Percentiles rank a stretch among this genome's conserved stretches.
Conservation (phyloP, 768 basidiomycete genomes). For the Suillus variegatus region DNA sequence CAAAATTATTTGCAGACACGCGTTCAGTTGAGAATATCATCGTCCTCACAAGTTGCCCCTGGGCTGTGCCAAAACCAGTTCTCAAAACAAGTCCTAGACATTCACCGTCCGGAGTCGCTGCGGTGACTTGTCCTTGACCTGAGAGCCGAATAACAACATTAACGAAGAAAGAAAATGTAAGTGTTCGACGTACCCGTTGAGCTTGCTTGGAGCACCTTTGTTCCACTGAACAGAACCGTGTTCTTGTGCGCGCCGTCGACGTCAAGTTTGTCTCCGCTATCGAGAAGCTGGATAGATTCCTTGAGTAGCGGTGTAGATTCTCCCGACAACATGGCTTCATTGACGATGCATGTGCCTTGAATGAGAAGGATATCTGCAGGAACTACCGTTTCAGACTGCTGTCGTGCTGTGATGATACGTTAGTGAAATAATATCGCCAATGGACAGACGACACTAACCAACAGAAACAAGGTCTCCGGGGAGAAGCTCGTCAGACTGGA, state of each 20-base stretch:
- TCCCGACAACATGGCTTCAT: constrained; percentile 98
- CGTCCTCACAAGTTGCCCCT: constrained; percentile 95
- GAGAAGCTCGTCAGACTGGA: constrained; percentile 85
- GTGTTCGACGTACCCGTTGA: constrained; percentile 36
- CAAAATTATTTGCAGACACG: constrained; percentile 93
- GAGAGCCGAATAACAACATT: not conserved
- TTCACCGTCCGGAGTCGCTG: constrained; percentile 85
- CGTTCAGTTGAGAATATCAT: constrained; percentile 99
- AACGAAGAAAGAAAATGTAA: constrained; percentile 38
- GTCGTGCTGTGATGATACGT: constrained; percentile 46
- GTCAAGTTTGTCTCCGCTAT: constrained; percentile 73
- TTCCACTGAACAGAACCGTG: constrained; percentile 89
- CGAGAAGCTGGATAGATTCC: constrained; percentile 88
- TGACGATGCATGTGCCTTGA: constrained; percentile 92
- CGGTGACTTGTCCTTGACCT: constrained; percentile 37
- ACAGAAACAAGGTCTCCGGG: constrained; percentile 91
- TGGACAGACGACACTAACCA: constrained; percentile 46
- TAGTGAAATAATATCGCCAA: constrained; percentile 2
- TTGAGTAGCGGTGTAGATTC: constrained; percentile 97
- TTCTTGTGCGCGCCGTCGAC: constrained; percentile 88
- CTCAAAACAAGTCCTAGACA: constrained; percentile 91
- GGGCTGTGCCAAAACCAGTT: constrained; percentile 96
- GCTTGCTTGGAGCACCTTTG: constrained; percentile 90
- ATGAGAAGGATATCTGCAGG: constrained; percentile 94
- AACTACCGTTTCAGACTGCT: constrained; percentile 79